Conservation (phyloP, 2,329 filamentous ascomycete genomes). For the Decorospora gaudefroyi region DNA sequence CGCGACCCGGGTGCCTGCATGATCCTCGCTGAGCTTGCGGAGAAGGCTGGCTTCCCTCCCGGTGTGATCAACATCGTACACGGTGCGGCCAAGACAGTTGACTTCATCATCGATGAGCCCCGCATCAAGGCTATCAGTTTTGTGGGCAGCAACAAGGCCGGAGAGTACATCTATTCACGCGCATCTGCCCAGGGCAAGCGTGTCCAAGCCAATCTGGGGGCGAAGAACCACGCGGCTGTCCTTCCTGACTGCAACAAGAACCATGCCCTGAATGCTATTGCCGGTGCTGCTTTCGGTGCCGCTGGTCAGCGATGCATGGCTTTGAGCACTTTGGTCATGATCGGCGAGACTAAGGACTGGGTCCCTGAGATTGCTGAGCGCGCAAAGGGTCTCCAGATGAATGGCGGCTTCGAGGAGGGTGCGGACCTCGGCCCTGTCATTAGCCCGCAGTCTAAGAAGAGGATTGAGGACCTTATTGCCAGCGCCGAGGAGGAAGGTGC, state of each 20-base stretch:
- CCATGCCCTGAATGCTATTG: conserved; percentile 81
- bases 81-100: conserved; percentile 77
- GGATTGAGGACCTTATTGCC: conserved; percentile 75
- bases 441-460: conserved; percentile 74
- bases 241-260: conserved; percentile 90
- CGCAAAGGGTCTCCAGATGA: conserved; percentile 72
- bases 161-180: conserved; percentile 81
- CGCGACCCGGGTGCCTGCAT: conserved; percentile 82
- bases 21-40: conserved; percentile 79
- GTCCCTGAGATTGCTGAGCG: conserved; percentile 75
- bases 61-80: conserved; percentile 85
- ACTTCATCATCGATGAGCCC: conserved; percentile 85
- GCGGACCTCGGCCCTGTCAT: conserved; percentile 84
- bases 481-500: conserved; percentile 80
- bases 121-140: conserved; percentile 86
- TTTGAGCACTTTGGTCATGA: conserved; percentile 78
- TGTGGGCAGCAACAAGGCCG: conserved; percentile 84
- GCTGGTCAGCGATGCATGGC: conserved; percentile 89
- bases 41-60: conserved; percentile 79
- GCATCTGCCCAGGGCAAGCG: conserved; percentile 85
- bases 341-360: conserved; percentile 85
- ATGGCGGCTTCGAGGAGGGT: conserved; percentile 80
- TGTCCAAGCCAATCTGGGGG: conserved; percentile 83
- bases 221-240: conserved; percentile 86
- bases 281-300: conserved; percentile 82